Percentiles rank a stretch among this genome's conserved stretches.
These are phyloP conservation scores for Botrytis aclada DNA, from an alignment of 2,329 filamentous ascomycete species.

Conservation along the genomic window DNA sequence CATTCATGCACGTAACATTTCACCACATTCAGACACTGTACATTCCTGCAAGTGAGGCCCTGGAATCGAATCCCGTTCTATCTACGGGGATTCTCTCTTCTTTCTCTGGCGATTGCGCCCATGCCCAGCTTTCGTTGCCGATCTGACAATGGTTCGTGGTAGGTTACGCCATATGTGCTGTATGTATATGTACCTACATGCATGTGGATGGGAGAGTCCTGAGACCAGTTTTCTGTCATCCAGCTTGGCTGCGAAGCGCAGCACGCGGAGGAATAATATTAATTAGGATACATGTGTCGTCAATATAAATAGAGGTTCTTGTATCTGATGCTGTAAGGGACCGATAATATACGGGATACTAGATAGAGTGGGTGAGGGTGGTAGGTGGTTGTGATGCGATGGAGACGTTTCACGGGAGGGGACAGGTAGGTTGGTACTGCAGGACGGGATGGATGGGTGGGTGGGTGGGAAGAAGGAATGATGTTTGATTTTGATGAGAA, in stretches of 20 bases:
- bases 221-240: constrained; percentile 1
- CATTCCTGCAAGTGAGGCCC: background rate
- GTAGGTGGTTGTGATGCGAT: background rate
- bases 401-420: constrained; percentile 11
- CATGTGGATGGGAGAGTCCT: background rate
- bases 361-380: background rate
- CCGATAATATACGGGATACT: background rate
- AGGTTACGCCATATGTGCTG: background rate
- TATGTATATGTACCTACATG: too few relatives aligned
- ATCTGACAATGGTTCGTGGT: background rate
- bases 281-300: too few relatives aligned
- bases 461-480: background rate
- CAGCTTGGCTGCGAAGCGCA: background rate
- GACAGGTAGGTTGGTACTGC: background rate
- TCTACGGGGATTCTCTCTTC: background rate
- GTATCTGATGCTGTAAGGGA: constrained; percentile 8
- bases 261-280: background rate
- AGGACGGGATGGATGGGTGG: background rate
- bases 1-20: constrained; percentile 1
- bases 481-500: background rate
- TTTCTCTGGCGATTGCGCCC: background rate
- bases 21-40: background rate
- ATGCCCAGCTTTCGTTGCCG: background rate
- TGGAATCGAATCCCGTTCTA: background rate
- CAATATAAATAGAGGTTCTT: background rate